Base-by-base conservation (phyloP, 805 yeast genomes). In the Myxozyma melibiosi region DNA sequence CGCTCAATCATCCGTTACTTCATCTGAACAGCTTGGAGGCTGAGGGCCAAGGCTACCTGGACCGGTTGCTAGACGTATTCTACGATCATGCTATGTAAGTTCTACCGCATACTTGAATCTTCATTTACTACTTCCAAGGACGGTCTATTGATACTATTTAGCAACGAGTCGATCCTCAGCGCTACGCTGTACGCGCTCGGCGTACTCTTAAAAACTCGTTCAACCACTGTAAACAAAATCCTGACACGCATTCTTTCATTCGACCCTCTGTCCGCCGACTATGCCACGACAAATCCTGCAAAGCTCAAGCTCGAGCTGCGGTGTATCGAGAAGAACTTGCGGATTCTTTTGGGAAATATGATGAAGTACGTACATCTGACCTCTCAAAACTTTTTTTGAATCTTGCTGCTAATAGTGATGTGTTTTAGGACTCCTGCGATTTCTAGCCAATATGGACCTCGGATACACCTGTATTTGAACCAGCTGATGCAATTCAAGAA, bases 11-110 rank as follows among this genome's bases (percentile, higher is more conserved):
- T 67, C 82, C 90, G 0, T 80, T 88, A 39, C 76, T 90, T 42
- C 80, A 81, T 51, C 75, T 75, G 35, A 63, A 71, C 8, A 70
- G 74, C 22, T 71, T 90, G 60, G 90, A 86, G 63, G 81, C 85
- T 5, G 96, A 91, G 68, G 86, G 91, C 0, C 80, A 78, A 53
- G 84, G 79, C 2, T 73, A 87, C 53, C 73, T 94, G 34, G 96
- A 90, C 64, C 70, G 82, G 34, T 69, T 92, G 30, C 73, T 90
- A 45, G 74, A 76, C 43, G 74, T 79, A 16, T 74, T 91, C 53
- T 74, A 77, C 39, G 83, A 79, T 33, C 86, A 83, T 49, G 72
- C 78, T n/a, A 68, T 82, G 63, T 71, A 79, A 49, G 64, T 27
- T 1, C 16, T 14, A 30, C 37, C 22, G 16, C 37, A 33, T 7